Percentiles rank a stretch among this genome's conserved stretches.
phyloP scores from a whole-genome alignment of 2,329 filamentous ascomycete species.

The Pleurostoma richardsiae region DNA sequence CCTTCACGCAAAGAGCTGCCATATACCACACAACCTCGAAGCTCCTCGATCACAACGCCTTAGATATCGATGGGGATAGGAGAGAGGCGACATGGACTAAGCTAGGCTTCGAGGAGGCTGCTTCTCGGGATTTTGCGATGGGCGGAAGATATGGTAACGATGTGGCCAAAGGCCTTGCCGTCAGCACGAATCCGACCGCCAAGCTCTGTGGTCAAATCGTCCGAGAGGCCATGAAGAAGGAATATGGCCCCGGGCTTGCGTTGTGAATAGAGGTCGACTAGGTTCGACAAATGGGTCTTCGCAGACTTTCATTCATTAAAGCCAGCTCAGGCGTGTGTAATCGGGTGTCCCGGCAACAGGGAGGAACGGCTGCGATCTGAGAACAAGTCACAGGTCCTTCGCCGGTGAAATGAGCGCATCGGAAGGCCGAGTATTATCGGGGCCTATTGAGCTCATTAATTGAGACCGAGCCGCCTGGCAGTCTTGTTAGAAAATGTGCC shows the following conservation, averaged over 20 bases:
- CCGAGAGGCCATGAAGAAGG: conserved; percentile 63
- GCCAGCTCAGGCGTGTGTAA: no score
- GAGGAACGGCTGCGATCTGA: no score
- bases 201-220: conserved; percentile 68
- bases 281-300: no score
- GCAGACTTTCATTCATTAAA: no score
- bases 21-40: conserved; percentile 58
- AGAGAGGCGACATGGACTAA: conserved; percentile 44
- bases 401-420: no score
- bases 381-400: no score
- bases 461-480: conserved; percentile 23
- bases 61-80: conserved; percentile 32
- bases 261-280: no score
- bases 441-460: conserved; percentile 3
- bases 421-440: no score
- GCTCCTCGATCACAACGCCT: conserved; percentile 26
- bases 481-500: not conserved
- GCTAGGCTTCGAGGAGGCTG: conserved; percentile 56
- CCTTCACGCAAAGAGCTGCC: conserved; percentile 67
- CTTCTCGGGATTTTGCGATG: conserved; percentile 57
- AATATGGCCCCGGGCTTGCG: conserved; percentile 51
- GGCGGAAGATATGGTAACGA: conserved; percentile 63
- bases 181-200: conserved; percentile 62
- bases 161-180: conserved; percentile 58
- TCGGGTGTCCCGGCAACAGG: no score